Conservation (phyloP, 2,329 filamentous ascomycete genomes). For the Neonectria faginata region DNA sequence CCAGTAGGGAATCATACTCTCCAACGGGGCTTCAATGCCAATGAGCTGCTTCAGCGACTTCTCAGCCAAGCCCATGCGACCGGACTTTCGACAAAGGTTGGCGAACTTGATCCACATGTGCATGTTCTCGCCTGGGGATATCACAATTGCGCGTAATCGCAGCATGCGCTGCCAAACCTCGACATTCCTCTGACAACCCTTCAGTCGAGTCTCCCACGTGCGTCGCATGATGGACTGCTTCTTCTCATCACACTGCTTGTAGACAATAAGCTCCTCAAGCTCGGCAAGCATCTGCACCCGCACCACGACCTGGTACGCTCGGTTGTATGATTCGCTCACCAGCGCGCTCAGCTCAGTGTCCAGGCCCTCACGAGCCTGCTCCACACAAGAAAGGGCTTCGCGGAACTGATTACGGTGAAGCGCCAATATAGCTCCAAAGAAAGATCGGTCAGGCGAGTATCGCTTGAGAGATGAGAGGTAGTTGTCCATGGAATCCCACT, state of each 20-base stretch:
- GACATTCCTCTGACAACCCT: constrained; percentile 95
- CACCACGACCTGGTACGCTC: constrained; percentile 97
- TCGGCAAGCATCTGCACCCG: constrained; percentile 99
- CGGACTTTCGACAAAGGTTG: constrained; percentile 96
- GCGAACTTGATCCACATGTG: constrained; percentile 99
- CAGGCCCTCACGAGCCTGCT: constrained; percentile 90
- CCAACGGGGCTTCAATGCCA: constrained; percentile 73
- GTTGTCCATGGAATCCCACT: constrained; percentile 98
- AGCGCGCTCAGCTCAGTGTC: constrained; percentile 96
- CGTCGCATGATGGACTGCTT: constrained; percentile 91
- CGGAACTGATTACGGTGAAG: constrained; percentile 96
- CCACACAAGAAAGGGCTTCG: constrained; percentile 88
- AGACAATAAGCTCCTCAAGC: constrained; percentile 96
- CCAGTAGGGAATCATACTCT: constrained; percentile 72
- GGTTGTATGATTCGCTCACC: constrained; percentile 97
- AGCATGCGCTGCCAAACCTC: constrained; percentile 99
- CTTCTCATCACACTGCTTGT: constrained; percentile 92
- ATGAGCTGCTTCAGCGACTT: constrained; percentile 95
- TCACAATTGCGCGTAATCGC: constrained; percentile 91
- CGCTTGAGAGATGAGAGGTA: constrained; percentile 97
- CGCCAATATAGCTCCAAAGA: constrained; percentile 95
- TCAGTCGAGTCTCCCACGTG: constrained; percentile 95
- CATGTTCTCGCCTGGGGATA: constrained; percentile 91
- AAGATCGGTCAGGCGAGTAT: constrained; percentile 91
- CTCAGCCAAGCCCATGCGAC: constrained; percentile 92